Evolutionary conservation across 208 protist genomes (phyloP).

Genomic region (Leptomonas pyrrhocoris): DNA sequence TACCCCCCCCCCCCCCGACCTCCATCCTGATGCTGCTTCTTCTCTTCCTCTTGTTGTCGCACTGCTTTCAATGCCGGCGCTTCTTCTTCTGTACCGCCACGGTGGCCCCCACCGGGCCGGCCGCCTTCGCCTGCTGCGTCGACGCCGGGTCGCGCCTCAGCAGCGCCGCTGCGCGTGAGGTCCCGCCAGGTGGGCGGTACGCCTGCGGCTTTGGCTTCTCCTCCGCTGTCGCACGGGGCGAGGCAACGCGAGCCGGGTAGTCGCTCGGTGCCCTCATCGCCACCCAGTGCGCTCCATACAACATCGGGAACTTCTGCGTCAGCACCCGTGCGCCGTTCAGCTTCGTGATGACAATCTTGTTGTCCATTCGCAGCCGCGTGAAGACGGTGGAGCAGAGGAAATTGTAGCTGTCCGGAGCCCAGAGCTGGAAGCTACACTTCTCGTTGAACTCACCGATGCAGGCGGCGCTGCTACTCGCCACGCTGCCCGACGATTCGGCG

Average conservation of each 20-base stretch:
- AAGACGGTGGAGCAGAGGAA: slow-evolving; percentile 85
- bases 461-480: no score
- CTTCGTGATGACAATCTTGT: slow-evolving; percentile 81
- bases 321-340: slow-evolving; percentile 73
- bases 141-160: slow-evolving; percentile 56
- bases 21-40: not conserved
- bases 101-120: slow-evolving; percentile 63
- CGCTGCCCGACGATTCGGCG: slow-evolving; percentile 13
- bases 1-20: no score
- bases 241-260: slow-evolving; percentile 53
- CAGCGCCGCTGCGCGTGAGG: slow-evolving; percentile 57
- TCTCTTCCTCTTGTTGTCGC: no score
- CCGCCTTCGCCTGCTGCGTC: slow-evolving; percentile 57
- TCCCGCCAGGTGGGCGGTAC: slow-evolving; percentile 77
- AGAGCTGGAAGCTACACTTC: slow-evolving; percentile 84
- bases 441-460: slow-evolving; percentile 80
- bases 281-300: slow-evolving; percentile 87
- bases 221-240: slow-evolving; percentile 35
- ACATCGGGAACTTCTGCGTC: slow-evolving; percentile 69
- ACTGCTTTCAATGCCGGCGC: slow-evolving; percentile 9
- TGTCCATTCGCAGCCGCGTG: slow-evolving; percentile 84
- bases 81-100: slow-evolving; percentile 66
- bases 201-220: slow-evolving; percentile 71
- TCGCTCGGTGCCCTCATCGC: slow-evolving; percentile 37
- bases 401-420: slow-evolving; percentile 83